phyloP scores from a whole-genome alignment of 2,329 filamentous ascomycete species.

The Trichophyton verrucosum region DNA sequence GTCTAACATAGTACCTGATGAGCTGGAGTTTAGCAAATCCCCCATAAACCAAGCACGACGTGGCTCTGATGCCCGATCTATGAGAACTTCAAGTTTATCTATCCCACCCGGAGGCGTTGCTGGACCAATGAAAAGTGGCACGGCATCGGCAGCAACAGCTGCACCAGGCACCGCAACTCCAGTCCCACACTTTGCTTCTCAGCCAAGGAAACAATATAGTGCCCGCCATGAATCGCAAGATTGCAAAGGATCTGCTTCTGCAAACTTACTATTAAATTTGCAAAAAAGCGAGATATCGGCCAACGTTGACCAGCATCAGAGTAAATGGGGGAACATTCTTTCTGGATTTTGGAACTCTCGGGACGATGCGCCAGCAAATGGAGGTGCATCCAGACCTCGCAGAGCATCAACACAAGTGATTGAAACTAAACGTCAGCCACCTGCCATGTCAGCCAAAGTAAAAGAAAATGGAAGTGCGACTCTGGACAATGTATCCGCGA shows the following conservation, averaged over 20 bases:
- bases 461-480: background rate
- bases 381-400: background rate
- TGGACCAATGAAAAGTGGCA: constrained; percentile 33
- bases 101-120: constrained; percentile 34
- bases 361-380: constrained; percentile 15
- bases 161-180: constrained; percentile 39
- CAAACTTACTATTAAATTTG: constrained; percentile 42
- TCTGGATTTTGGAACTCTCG: constrained; percentile 44
- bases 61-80: constrained; percentile 34
- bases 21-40: constrained; percentile 19
- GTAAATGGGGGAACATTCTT: constrained; percentile 45
- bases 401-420: background rate
- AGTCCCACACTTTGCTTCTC: constrained; percentile 42
- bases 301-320: constrained; percentile 35
- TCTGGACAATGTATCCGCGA: background rate
- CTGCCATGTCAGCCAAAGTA: background rate
- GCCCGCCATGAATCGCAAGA: constrained; percentile 15
- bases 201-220: constrained; percentile 21
- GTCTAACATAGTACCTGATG: constrained; percentile 24
- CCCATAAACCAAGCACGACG: constrained; percentile 22
- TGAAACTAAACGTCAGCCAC: background rate
- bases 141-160: constrained; percentile 41
- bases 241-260: constrained; percentile 39
- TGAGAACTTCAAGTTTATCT: constrained; percentile 31
- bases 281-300: constrained; percentile 42